Base-by-base conservation (phyloP, 768 basidiomycete species). In the Hortiboletus flavorubellus region DNA sequence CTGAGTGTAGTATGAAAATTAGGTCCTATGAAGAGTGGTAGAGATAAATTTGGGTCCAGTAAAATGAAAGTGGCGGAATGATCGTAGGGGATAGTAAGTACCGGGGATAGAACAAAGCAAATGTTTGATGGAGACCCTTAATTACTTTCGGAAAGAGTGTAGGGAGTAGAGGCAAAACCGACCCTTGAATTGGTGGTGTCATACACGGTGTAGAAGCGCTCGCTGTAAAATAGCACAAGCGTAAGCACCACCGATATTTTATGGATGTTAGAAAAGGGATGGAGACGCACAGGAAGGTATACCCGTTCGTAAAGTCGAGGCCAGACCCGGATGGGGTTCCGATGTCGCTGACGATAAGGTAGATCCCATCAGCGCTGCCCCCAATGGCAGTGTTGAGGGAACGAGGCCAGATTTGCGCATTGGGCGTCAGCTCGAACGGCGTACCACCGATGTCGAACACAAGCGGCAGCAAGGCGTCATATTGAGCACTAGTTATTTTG, bases 401-500 rank as follows among this genome's bases (percentile, higher is more conserved):
- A 43, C 65, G 65, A 4, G 72, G 72, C 68, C 70, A 72, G 41
- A 73, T 70, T 41, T 72, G 71, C 8, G n/a, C 54, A 54, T 73
- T 70, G n/a, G 61, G 45, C 11, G 46, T 55, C 15, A 68, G 51
- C 16, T 46, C 54, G 37, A 65, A 65, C 5, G 49, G 12, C 1
- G 14, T 33, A 0, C 51, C 58, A 23, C 59, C 60, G 31, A 71
- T 61, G 29, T 53, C 51, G 61, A 73, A 73, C 51, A 46, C 49
- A 26, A 73, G 47, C n/a, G 53, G 53, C 51, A 60, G 9, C 14
- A 71, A 55, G 16, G 58, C 65, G 29, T 35, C 55, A 53, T 56
- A 70, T 41, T 73, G 65, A 8, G 38, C 31, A 6, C 53, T 18
- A 4, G 64, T 66, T 15, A 74, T 56, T 8, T 12, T 56, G 14